Base-by-base conservation (phyloP, 2,329 filamentous ascomycete genomes). In the Elsinoe perseae region DNA sequence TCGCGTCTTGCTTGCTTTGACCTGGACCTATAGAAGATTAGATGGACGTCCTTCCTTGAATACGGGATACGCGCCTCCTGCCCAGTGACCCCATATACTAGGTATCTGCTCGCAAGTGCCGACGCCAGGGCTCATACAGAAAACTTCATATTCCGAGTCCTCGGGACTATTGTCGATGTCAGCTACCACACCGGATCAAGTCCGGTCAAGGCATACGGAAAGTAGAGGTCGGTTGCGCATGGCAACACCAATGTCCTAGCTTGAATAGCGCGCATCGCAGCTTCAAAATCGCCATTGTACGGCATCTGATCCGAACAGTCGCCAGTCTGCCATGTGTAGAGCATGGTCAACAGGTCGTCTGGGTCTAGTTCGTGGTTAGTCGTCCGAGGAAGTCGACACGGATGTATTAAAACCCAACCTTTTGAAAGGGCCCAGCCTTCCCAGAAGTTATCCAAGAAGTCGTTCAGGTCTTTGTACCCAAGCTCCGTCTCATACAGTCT, bases 381-480 rank as follows among this genome's bases (percentile, higher is more conserved):
- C 23, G 12, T n/a, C 20, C 14, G 34, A 36, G 12, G 16, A 28
- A n/a, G 10, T 50, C 50, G 2, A 3, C 38, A 9, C 14, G 8
- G 2, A 38, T 32, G 30, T 28, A 16, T 30, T n/a, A n/a, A 23
- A 4, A 18, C 25, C 12, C 46, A 60, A 77, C 78, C 79, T 72
- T 89, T 89, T 0, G 78, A 80, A 16, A 84, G 72, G 3, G 84
- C 85, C 85, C 86, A 90, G 0, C 72, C 72, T 67, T 91, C 87
- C 86, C 88, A 92, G 64, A 88, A 89, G 10, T 77, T 80, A 5
- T 81, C 72, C 76, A 92, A 80, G 60, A 90, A 92, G 54, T 87
- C 50, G 43, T 90, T 86, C 1, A 91, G 74, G 56, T 81, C 75
- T 61, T 82, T 82, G 63, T 78, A 89, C 0, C 84, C 84, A 7